Conservation (phyloP, 2,329 filamentous ascomycete genomes). For the Botrytis deweyae region DNA sequence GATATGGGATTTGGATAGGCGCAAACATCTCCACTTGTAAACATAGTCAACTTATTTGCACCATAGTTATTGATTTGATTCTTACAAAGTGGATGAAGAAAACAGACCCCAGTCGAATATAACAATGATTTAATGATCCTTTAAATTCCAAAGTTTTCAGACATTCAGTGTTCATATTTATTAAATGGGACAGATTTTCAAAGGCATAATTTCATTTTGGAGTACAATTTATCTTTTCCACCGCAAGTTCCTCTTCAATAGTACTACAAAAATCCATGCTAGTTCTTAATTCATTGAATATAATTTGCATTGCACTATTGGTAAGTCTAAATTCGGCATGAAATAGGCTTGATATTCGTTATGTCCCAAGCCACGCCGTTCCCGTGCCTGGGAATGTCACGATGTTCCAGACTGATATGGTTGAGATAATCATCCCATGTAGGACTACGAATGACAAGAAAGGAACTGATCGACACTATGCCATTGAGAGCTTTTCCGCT, state of each 20-base stretch:
- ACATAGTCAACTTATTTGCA: background rate
- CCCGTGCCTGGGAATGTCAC: background rate
- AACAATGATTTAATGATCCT: background rate
- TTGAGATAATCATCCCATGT: background rate
- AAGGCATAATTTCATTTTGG: background rate
- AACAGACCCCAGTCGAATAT: background rate
- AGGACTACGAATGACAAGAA: background rate
- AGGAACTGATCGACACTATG: background rate
- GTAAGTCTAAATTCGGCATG: background rate
- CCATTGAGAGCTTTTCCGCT: background rate
- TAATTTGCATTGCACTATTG: conserved; percentile 3
- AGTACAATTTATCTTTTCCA: background rate
- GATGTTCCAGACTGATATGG: background rate
- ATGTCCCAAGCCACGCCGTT: background rate
- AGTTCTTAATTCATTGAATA: background rate
- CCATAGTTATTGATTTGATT: background rate
- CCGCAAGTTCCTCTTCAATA: background rate
- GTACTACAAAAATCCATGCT: background rate
- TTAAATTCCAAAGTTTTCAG: background rate
- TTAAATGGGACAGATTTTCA: background rate
- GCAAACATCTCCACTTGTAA: background rate
- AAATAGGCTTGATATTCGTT: background rate
- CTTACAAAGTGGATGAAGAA: background rate
- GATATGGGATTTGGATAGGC: background rate
- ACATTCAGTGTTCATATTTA: background rate